phyloP scores from a whole-genome alignment of 2,329 filamentous ascomycete species.

The Trichoderma sp. region DNA sequence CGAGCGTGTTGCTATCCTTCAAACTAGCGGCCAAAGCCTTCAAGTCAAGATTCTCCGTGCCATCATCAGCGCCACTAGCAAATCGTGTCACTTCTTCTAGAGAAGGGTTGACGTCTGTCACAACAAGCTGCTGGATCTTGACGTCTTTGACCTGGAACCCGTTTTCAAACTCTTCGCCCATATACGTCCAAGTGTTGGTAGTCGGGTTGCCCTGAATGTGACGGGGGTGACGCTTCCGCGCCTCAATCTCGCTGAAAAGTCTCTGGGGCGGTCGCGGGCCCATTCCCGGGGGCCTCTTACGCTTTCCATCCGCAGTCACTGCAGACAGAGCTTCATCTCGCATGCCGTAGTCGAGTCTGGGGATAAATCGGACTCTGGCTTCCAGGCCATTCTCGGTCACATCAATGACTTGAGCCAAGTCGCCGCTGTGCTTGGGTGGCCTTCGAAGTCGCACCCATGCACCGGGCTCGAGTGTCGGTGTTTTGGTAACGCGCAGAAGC shows the following conservation, averaged over 20 bases:
- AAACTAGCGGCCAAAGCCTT: slow-evolving; percentile 86
- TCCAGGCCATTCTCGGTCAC: slow-evolving; percentile 91
- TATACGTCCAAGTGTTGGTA: slow-evolving; percentile 79
- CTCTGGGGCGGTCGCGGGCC: slow-evolving; percentile 78
- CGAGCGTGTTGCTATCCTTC: slow-evolving; percentile 76
- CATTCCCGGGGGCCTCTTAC: slow-evolving; percentile 66
- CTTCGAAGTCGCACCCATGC: slow-evolving; percentile 89
- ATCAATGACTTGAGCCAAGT: slow-evolving; percentile 88
- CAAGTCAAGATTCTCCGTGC: slow-evolving; percentile 89
- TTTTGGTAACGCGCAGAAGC: slow-evolving; percentile 85
- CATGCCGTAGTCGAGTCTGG: slow-evolving; percentile 85
- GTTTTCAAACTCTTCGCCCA: slow-evolving; percentile 85
- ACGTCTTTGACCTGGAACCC: slow-evolving; percentile 93
- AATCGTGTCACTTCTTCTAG: slow-evolving; percentile 97
- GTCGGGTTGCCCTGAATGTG: slow-evolving; percentile 66
- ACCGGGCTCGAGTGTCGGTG: slow-evolving; percentile 77
- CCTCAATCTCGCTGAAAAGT: slow-evolving; percentile 89
- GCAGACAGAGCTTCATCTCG: slow-evolving; percentile 66
- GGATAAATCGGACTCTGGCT: slow-evolving; percentile 82
- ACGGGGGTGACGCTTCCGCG: slow-evolving; percentile 77
- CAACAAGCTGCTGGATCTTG: slow-evolving; percentile 81
- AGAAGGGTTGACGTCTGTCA: slow-evolving; percentile 87
- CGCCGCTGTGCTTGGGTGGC: slow-evolving; percentile 76
- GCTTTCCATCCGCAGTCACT: slow-evolving; percentile 62
- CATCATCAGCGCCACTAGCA: slow-evolving; percentile 82